These are phyloP conservation scores for Rhizoclosmatium globosum DNA, from an alignment of 192 early-diverging fungal species.

Conservation along the genomic window DNA sequence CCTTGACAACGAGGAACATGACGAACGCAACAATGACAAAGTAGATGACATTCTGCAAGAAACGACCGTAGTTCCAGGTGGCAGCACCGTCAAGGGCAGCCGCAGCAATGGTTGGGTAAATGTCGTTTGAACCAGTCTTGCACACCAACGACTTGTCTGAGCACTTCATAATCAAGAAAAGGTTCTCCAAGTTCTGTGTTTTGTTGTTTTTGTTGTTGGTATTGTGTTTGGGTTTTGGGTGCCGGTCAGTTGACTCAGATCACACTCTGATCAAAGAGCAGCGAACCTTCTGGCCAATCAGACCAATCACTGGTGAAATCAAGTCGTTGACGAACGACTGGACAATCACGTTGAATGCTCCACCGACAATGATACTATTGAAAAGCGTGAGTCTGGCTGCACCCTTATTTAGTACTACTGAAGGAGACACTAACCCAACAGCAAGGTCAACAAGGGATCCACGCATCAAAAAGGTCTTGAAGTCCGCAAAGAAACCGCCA, in stretches of 20 bases:
- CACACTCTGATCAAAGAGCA: background rate
- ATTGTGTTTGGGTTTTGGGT: background rate
- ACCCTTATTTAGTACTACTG: background rate
- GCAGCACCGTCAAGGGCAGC: constrained; percentile 28
- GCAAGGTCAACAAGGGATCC: constrained; percentile 3
- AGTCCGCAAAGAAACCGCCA: background rate
- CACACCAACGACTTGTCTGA: background rate
- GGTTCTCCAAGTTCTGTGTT: constrained; percentile 21
- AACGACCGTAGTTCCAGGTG: constrained; percentile 54
- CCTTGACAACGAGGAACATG: constrained; percentile 67
- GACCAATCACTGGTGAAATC: constrained; percentile 67
- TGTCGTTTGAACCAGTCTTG: background rate
- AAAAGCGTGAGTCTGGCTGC: background rate
- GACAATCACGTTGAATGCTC: constrained; percentile 65
- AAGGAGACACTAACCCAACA: background rate
- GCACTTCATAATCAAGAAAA: constrained; percentile 26
- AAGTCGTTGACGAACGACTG: constrained; percentile 56
- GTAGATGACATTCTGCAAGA: constrained; percentile 68
- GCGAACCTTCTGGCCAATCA: constrained; percentile 55
- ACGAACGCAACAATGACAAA: constrained; percentile 67
- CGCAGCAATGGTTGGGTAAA: constrained; percentile 11
- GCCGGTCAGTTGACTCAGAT: background rate
- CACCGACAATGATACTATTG: constrained; percentile 68
- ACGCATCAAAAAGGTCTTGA: background rate
- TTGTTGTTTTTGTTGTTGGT: background rate